Base-by-base conservation (phyloP, 2,329 filamentous ascomycete genomes). In the Trichophyton equinum region DNA sequence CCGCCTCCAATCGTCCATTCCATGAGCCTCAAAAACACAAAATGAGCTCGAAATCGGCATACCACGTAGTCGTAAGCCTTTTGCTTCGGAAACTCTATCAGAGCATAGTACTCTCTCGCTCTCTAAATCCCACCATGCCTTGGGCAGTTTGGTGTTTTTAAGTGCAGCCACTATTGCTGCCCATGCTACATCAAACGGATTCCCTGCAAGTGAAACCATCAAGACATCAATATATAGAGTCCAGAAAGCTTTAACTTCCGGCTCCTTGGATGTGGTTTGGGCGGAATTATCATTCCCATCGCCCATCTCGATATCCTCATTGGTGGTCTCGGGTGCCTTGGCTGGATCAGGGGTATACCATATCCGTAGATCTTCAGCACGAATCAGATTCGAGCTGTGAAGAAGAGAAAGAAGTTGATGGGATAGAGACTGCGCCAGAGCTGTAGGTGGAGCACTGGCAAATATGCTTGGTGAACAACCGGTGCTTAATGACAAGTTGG, bases 211-310 rank as follows among this genome's bases (percentile, higher is more conserved):
- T 0, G 89, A 95, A 66, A 99, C 86, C 75, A 96, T 94, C 70
- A 96, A 82, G n/a, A 96, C 80, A 70, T 97, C 92, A 65, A 99
- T 88, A 74, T 96, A 96, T 20, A 99, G 83, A 8, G 89, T 86
- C 94, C 92, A 99, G 73, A 95, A 97, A 0, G 87, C 94, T 71
- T 88, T 92, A 9, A 92, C 74, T 64, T 84, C 79, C 6, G 72
- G 71, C 27, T 20, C 47, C 27, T 42, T n/a, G 46, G 68, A 66
- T 13, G 73, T 68, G 1, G 65, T 53, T 51, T 65, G 64, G 27
- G 65, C 66, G 1, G 67, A 64, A 11, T 65, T 62, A 4, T 68
- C 65, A 44, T 67, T 67, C 25, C 75, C 70, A 60, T 77, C 73
- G 3, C 79, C 77, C 15, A 78, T 77, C 15, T 74, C 76, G 27